Conservation (phyloP, 305 asterid genomes). For the Andrographis paniculata region DNA sequence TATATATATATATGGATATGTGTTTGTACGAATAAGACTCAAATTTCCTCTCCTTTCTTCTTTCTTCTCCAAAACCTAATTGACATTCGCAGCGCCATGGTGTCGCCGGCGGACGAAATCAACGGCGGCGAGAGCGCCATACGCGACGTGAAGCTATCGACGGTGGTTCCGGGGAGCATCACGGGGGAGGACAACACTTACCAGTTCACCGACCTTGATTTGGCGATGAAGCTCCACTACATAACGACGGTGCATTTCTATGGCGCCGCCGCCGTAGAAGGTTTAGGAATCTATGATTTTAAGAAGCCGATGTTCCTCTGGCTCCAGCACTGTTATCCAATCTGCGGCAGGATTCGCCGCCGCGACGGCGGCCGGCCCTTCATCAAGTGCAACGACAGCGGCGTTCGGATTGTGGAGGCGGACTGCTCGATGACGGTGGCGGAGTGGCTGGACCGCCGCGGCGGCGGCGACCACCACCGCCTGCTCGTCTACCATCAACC, state of each 20-base stretch:
- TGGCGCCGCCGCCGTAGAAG: constrained; percentile 37
- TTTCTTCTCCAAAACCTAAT: not conserved
- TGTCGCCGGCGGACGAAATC: not conserved
- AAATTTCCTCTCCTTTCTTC: not conserved
- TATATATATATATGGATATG: no score
- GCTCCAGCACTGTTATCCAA: constrained; percentile 27
- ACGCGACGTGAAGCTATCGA: constrained; percentile 34
- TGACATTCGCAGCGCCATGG: constrained; percentile 2
- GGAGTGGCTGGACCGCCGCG: constrained; percentile 35
- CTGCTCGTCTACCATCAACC: constrained; percentile 37
- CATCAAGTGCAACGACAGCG: constrained; percentile 77
- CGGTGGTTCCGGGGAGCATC: constrained; percentile 71
- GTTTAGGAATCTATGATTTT: constrained; percentile 27
- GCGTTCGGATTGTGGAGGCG: constrained; percentile 72
- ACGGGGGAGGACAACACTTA: constrained; percentile 38
- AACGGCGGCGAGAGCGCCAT: constrained; percentile 4
- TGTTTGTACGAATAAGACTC: no score
- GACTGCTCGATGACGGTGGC: constrained; percentile 34
- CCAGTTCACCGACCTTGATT: constrained; percentile 36
- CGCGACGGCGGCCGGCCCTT: constrained; percentile 39
- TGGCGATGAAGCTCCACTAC: constrained; percentile 54
- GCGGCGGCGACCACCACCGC: constrained; percentile 23
- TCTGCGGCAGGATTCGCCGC: constrained; percentile 50
- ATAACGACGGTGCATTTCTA: constrained; percentile 50
- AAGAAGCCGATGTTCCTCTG: constrained; percentile 48